Conservation (phyloP, 31 red algal species). For the Odonthalia washingtoniensis region DNA sequence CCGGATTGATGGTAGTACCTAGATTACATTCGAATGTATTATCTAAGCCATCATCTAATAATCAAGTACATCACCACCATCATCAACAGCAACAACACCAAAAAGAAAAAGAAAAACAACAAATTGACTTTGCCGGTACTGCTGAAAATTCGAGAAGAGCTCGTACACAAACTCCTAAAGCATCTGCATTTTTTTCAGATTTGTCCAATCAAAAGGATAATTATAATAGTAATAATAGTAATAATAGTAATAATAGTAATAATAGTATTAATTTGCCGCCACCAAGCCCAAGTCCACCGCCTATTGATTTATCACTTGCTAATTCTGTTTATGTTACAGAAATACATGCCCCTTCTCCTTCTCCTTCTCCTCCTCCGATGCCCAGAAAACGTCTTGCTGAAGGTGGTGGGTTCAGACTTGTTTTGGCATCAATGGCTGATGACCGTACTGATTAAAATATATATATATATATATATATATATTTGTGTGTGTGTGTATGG, state of each 20-base stretch:
- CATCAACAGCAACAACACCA: no score
- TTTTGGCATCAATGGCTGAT: constrained; percentile 34
- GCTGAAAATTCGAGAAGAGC: background rate
- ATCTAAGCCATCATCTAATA: background rate
- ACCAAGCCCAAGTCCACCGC: constrained; percentile 36
- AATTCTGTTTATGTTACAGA: constrained; percentile 71
- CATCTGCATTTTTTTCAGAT: background rate
- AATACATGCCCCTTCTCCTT: constrained; percentile 72
- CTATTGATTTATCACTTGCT: background rate
- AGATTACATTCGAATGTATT: background rate
- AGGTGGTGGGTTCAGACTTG: constrained; percentile 34
- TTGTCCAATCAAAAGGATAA: background rate
- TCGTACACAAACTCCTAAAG: background rate
- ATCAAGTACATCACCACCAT: background rate
- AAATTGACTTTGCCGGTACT: background rate
- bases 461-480: no score
- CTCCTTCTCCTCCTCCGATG: constrained; percentile 70
- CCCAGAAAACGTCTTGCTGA: constrained; percentile 35
- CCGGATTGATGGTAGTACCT: constrained; percentile 70
- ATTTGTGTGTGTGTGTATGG: background rate
- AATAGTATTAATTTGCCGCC: background rate
- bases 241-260: background rate
- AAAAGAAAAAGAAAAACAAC: background rate
- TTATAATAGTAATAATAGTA: background rate
- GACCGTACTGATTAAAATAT: constrained; percentile 28